A percentile compares a stretch with the other conserved stretches of the same genome.
Conservation (phyloP, 2,329 filamentous ascomycete species). For the Mycogone perniciosa region DNA sequence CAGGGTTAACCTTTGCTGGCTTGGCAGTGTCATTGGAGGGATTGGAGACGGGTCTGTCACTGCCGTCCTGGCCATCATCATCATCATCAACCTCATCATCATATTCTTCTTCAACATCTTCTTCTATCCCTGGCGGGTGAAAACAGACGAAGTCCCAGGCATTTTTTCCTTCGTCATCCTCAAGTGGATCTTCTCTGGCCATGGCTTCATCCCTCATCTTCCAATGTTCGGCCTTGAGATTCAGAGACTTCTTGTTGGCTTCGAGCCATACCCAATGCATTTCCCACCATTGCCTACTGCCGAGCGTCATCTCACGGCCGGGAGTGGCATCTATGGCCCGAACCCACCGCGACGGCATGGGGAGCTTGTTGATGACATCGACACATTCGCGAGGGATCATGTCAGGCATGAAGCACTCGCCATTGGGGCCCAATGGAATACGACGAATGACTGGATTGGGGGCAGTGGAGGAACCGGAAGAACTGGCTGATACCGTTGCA, state of each 20-base stretch:
- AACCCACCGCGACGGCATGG: constrained; percentile 14
- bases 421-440: constrained; percentile 12
- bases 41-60: too few species aligned
- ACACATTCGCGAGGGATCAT: constrained; percentile 14
- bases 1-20: not conserved
- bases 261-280: constrained; percentile 16
- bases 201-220: constrained; percentile 17
- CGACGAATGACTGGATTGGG: not conserved
- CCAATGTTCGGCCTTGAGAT: constrained; percentile 15
- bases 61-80: not conserved
- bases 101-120: not conserved
- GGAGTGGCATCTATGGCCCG: constrained; percentile 15
- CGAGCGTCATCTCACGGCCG: constrained; percentile 14
- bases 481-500: too few species aligned
- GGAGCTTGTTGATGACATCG: constrained; percentile 9
- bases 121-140: not conserved
- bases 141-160: constrained; percentile 17
- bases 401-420: constrained; percentile 15
- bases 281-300: constrained; percentile 18
- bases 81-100: not conserved
- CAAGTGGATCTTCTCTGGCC: constrained; percentile 8
- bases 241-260: constrained; percentile 15
- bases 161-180: constrained; percentile 14
- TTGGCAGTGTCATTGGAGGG: not conserved
- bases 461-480: not conserved